Evolutionary conservation across 2,329 filamentous ascomycete species (phyloP).

Genomic region (Aureobasidium lini): DNA sequence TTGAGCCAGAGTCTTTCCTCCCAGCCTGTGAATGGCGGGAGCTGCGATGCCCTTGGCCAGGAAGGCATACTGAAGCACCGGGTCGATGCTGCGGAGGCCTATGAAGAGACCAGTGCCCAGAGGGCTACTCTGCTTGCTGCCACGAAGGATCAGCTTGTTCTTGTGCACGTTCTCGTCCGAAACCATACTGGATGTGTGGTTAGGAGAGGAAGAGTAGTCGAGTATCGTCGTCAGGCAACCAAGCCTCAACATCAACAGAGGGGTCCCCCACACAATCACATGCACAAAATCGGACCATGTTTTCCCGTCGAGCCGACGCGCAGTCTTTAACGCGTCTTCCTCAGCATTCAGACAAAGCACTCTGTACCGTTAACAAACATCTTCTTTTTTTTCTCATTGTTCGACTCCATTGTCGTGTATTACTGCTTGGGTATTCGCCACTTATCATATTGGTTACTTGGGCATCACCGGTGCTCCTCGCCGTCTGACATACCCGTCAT

Average conservation of each 20-base stretch:
- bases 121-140: conserved; percentile 33
- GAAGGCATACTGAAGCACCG: conserved; percentile 43
- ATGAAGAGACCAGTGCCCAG: conserved; percentile 35
- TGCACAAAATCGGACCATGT: not conserved
- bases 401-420: not conserved
- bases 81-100: conserved; percentile 40
- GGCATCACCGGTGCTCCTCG: not conserved
- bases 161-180: conserved; percentile 14
- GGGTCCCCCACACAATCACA: conserved; percentile 5
- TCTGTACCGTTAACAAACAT: not conserved
- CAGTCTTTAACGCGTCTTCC: not conserved
- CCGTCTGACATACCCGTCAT: not conserved
- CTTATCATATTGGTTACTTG: not conserved
- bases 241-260: not conserved
- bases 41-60: conserved; percentile 37
- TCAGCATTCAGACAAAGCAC: not conserved
- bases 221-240: not conserved
- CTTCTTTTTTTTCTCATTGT: not conserved
- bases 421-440: not conserved
- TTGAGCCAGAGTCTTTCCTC: conserved; percentile 37
- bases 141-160: conserved; percentile 32
- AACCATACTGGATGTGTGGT: conserved; percentile 12
- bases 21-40: conserved; percentile 39
- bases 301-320: not conserved
- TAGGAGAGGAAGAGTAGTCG: not conserved